Conservation (phyloP, 208 protist genomes). For the Acanthamoeba quina region DNA sequence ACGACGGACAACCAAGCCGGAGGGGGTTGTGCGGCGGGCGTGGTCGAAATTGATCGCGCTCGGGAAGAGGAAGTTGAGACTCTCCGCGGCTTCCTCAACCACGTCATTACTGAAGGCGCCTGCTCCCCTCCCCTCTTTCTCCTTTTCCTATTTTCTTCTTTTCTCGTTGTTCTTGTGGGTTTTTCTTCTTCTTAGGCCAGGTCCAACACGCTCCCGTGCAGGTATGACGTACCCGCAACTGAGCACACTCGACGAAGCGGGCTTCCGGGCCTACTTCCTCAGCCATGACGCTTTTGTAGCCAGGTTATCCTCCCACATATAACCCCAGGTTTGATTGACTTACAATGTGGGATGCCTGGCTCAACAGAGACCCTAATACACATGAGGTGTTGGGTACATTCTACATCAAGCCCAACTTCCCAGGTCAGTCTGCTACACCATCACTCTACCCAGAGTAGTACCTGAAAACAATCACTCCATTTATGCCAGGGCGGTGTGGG, state of each 20-base stretch:
- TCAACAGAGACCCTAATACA: not conserved
- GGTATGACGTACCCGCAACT: constrained; percentile 45
- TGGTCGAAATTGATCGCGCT: not conserved
- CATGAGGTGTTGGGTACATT: constrained; percentile 18
- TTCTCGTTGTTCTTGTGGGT: not conserved
- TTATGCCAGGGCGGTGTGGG: not conserved
- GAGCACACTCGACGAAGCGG: not conserved
- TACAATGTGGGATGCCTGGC: not conserved
- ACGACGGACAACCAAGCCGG: not conserved
- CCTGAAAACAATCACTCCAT: too few species aligned
- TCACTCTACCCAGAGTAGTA: not conserved
- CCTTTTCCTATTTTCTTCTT: not conserved
- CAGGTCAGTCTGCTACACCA: not conserved
- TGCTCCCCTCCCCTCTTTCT: not conserved
- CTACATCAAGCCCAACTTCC: constrained; percentile 61
- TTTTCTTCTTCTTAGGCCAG: not conserved
- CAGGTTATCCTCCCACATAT: not conserved
- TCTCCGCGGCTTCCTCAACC: not conserved
- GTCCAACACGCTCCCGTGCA: not conserved
- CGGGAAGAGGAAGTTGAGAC: not conserved
- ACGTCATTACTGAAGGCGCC: not conserved
- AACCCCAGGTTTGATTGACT: not conserved
- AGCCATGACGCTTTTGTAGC: constrained; percentile 38
- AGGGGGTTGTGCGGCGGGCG: not conserved
- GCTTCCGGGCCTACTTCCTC: constrained; percentile 45